Evolutionary conservation across 1,139 yeast species (phyloP).

Genomic region (Zhuliangozyma parablackwelliae): DNA sequence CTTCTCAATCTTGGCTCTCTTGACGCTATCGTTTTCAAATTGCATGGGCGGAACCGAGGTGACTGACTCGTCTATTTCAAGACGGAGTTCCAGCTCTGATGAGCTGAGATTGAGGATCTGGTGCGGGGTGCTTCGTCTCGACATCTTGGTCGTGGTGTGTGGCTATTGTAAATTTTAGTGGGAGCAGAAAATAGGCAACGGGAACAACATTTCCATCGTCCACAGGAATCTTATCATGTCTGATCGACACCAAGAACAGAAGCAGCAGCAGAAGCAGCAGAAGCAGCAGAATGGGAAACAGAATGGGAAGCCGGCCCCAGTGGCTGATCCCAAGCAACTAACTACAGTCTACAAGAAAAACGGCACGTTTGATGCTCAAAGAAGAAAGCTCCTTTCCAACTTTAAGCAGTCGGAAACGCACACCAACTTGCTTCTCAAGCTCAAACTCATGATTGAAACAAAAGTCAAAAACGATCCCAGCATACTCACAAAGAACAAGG

Average conservation of each 20-base stretch:
- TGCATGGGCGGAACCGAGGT: no score
- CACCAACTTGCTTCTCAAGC: conserved; percentile 35
- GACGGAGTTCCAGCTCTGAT: not conserved
- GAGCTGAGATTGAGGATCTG: not conserved
- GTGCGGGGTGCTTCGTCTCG: not conserved
- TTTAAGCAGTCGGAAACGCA: conserved; percentile 44
- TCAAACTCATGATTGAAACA: conserved; percentile 41
- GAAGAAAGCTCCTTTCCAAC: conserved; percentile 40
- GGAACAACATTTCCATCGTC: not conserved
- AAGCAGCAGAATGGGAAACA: not conserved
- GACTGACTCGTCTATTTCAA: no score
- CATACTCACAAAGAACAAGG: conserved; percentile 46
- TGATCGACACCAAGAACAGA: no score
- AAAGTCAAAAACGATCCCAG: conserved; percentile 48
- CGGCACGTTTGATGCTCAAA: conserved; percentile 47
- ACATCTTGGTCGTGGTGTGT: not conserved
- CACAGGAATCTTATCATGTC: no score
- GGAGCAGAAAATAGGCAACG: not conserved
- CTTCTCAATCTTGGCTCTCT: not conserved
- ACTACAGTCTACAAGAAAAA: conserved; percentile 44
- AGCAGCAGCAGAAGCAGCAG: no score
- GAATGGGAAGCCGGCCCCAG: conserved; percentile 2
- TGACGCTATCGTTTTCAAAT: no score
- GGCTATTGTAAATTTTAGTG: no score
- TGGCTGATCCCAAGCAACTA: conserved; percentile 36